Evolutionary conservation across 768 basidiomycete species (phyloP).

Genomic region (Trametes sanguinea): DNA sequence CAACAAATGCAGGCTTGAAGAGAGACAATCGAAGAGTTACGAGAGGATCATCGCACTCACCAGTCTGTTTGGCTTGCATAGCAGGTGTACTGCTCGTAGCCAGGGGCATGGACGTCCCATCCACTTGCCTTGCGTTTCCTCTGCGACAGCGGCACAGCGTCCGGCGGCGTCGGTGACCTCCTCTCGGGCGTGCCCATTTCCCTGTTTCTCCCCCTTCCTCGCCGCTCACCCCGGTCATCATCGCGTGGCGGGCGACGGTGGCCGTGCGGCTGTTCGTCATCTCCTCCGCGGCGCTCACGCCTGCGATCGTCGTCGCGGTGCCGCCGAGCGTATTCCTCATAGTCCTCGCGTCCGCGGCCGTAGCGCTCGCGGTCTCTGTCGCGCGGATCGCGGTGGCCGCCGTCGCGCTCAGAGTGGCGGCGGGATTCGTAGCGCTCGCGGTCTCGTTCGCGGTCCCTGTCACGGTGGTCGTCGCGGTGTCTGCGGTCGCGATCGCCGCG

Average conservation of each 20-base stretch:
- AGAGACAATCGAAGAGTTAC: not conserved
- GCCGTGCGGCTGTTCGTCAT: slow-evolving; percentile 36
- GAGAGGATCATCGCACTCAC: slow-evolving; percentile 42
- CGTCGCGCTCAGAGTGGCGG: slow-evolving; percentile 27
- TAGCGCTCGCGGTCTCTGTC: slow-evolving; percentile 36
- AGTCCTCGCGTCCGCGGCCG: slow-evolving; percentile 27
- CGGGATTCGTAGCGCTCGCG: slow-evolving; percentile 26
- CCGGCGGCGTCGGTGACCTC: slow-evolving; percentile 89
- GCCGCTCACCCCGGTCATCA: slow-evolving; percentile 44
- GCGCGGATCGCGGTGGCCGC: slow-evolving; percentile 30
- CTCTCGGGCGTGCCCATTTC: slow-evolving; percentile 72
- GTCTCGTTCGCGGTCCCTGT: slow-evolving; percentile 22
- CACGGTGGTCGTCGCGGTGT: slow-evolving; percentile 33
- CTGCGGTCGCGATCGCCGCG: slow-evolving; percentile 28
- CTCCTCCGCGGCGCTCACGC: slow-evolving; percentile 33
- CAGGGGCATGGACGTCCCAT: slow-evolving; percentile 96
- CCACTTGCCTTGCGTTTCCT: slow-evolving; percentile 87
- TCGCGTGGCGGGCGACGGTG: slow-evolving; percentile 35
- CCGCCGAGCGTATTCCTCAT: slow-evolving; percentile 27
- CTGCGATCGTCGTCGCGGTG: slow-evolving; percentile 45
- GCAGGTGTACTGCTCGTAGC: slow-evolving; percentile 95
- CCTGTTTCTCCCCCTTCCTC: slow-evolving; percentile 54
- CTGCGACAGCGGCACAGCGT: slow-evolving; percentile 77
- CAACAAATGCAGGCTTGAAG: slow-evolving; percentile 1
- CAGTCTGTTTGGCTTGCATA: slow-evolving; percentile 97